Evolutionary conservation across 805 yeast genomes (phyloP), one percentile per base, ranked within the genome.

Genomic region (Metschnikowia orientalis): DNA sequence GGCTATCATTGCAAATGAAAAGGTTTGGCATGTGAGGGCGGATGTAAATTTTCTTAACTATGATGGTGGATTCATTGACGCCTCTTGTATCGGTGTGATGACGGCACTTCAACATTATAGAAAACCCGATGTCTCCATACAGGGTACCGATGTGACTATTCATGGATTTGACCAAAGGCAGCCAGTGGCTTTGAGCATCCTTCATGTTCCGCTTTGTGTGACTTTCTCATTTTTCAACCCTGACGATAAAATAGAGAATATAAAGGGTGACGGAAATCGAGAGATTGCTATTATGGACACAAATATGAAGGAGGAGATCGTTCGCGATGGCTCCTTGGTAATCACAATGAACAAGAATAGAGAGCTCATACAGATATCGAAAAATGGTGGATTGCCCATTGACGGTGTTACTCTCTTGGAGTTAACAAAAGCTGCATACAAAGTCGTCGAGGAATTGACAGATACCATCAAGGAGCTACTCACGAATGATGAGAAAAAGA

Each of bases 21-120:
- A 86, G 44, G 88, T 95, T 53, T 92, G 98, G 98, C 71, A 79
- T 35, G 68, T 92, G 8, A 73, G 94, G 37, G 97, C 94, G 0
- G 97, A 89, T 53, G 77, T 92, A 11, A 95, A 88, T 51, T 84
- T 85, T 48, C 60, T 92, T 37, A 82, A 88, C 53, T 87, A 77
- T 51, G 98, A 92, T 58, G 98, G 98, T 25, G 94, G 94, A 12
- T 72, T 92, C 29, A 79, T 89, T 24, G 98, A 92, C 57, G 83
- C 87, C 5, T 81, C 90, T 25, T 85, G 95, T 59, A 70, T 88
- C 35, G 97, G 92, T 0, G 96, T 87, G 6, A 81, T 87, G 73
- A 75, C 90, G 6, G 95, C 85, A 1, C 65, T 92, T 34, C 67
- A 80, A 44, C 96, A 89, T 55, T 92, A 77, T 58, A 75, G 74